phyloP scores from a whole-genome alignment of 2,329 filamentous ascomycete genomes.

The Colletotrichum truncatum region DNA sequence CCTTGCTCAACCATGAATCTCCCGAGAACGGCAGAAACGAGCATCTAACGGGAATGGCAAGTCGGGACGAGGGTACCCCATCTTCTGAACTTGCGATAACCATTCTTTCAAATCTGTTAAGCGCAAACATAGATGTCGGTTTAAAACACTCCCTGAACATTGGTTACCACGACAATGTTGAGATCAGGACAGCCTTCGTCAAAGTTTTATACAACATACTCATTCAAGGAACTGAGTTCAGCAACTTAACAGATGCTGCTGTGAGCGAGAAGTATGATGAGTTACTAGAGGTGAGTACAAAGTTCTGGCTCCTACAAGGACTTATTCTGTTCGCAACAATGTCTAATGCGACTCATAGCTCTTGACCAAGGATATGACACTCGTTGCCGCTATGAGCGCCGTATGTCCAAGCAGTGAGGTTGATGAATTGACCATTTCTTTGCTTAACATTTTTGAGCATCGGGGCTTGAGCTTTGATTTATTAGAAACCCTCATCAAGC shows the following conservation, averaged over 20 bases:
- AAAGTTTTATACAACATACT: constrained; percentile 77
- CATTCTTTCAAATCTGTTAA: constrained; percentile 74
- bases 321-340: too few relatives aligned
- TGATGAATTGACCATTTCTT: constrained; percentile 73
- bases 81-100: constrained; percentile 72
- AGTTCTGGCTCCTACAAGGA: too few relatives aligned
- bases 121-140: constrained; percentile 77
- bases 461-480: constrained; percentile 70
- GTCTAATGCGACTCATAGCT: constrained; percentile 48
- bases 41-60: constrained; percentile 33
- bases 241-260: constrained; percentile 72
- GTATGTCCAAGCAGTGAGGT: constrained; percentile 75
- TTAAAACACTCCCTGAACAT: constrained; percentile 76
- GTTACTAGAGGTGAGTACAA: constrained; percentile 60
- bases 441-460: constrained; percentile 76
- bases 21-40: constrained; percentile 55
- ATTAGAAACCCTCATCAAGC: constrained; percentile 72
- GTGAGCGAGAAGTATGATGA: constrained; percentile 76
- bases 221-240: constrained; percentile 77
- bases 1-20: constrained; percentile 68
- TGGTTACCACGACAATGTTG: constrained; percentile 75
- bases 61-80: constrained; percentile 62
- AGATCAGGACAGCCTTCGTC: constrained; percentile 75
- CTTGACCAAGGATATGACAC: constrained; percentile 68
- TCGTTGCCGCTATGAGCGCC: constrained; percentile 71